Base-by-base conservation (phyloP, 345 rosid genomes). In the Salix dunnii region DNA sequence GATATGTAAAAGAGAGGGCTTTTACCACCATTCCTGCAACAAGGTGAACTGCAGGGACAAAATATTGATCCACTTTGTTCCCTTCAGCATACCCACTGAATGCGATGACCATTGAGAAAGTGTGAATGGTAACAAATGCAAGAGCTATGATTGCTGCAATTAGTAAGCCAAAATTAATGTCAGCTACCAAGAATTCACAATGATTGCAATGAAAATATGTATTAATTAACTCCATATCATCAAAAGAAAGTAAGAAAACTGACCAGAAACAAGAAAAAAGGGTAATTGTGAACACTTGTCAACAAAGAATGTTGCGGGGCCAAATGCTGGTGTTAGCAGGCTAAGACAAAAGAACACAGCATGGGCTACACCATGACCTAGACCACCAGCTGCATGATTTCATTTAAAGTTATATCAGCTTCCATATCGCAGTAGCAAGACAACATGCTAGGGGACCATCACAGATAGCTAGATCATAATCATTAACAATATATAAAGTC, bases 361-460 rank as follows among this genome's bases (percentile, higher is more conserved):
- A 83, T 96, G 99, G 30, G 99, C 99, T 77, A 92, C 90, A 70
- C 97, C 99, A 78, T 93, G 99, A 83, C 99, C 99, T 87, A 93
- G 87, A 79, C 99, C 99, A 76, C 99, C 99, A 91, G 99, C 99
- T 96, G 95, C 88, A 90, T n/a, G 63, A 85, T 76, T 77, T 74
- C 78, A 82, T 72, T 70, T 2, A 61, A 13, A 79, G 63, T 25
- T 62, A 74, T 76, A 81, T 79, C 66, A 86, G 78, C 70, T 68
- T 62, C 65, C 66, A 76, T 53, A 70, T 75, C 4, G 27, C 76
- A 74, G 28, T 28, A 60, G 60, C 70, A 74, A 78, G 36, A 77
- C 77, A 76, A 69, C 31, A 20, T 69, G 11, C 43, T 51, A 42
- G 70, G 21, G 16, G 58, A 49, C 28, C 48, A 74, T 74, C 71